Conservation (phyloP, 2,329 filamentous ascomycete species). For the Xylariaceae sp. region DNA sequence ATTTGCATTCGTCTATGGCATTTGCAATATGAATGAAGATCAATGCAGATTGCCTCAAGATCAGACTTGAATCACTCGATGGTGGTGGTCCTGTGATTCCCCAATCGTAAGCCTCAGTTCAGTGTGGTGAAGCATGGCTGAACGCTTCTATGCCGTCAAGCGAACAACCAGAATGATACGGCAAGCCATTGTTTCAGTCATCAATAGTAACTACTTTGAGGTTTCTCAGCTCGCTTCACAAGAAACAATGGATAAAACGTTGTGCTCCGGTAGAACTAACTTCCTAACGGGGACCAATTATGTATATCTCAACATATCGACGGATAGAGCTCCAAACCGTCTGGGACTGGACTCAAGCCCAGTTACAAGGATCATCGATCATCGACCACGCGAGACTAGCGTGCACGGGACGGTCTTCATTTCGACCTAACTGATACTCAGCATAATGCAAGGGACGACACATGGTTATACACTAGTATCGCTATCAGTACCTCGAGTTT, state of each 20-base stretch:
- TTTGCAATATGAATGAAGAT: neutral
- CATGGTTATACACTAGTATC: too few relatives aligned
- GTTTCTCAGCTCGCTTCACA: slow-evolving; percentile 17
- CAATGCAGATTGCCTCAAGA: neutral
- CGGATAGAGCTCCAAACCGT: neutral
- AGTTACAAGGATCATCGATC: neutral
- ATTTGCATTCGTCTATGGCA: slow-evolving; percentile 6
- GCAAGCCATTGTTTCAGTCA: slow-evolving; percentile 4
- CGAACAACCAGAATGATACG: slow-evolving; percentile 1
- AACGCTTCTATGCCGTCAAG: slow-evolving; percentile 12
- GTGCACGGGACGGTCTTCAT: neutral
- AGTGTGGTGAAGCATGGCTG: slow-evolving; percentile 10
- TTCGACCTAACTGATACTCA: neutral
- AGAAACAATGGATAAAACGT: slow-evolving; percentile 1
- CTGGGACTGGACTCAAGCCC: neutral
- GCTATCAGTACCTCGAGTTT: neutral
- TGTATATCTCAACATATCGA: neutral
- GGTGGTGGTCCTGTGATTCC: neutral
- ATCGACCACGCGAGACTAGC: neutral
- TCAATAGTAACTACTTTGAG: slow-evolving; percentile 10
- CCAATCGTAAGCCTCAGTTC: slow-evolving; percentile 7
- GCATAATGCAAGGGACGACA: slow-evolving; percentile 8
- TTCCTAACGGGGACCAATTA: neutral
- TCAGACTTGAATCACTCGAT: neutral
- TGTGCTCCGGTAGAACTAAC: neutral